These are phyloP conservation scores for Pichia eremophila DNA, from an alignment of 805 yeast genomes.

Conservation along the genomic window DNA sequence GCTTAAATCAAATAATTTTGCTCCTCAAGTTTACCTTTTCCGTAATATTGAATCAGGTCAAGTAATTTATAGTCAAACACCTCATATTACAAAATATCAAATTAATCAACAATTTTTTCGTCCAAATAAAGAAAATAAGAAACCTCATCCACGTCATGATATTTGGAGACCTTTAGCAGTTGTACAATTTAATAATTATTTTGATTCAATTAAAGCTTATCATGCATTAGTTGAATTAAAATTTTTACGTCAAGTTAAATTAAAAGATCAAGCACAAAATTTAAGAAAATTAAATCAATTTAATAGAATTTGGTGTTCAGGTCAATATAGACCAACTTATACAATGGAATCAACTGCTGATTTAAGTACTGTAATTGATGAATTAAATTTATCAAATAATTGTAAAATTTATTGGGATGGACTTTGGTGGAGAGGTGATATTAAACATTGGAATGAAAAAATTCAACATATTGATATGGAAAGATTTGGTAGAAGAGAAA, in stretches of 20 bases:
- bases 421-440: constrained; percentile 80
- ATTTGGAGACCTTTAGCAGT: constrained; percentile 89
- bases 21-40: constrained; percentile 77
- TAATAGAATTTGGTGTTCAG: constrained; percentile 79
- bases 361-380: constrained; percentile 59
- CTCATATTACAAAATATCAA: constrained; percentile 43
- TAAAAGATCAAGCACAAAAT: constrained; percentile 48
- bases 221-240: constrained; percentile 67
- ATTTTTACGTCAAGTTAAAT: constrained; percentile 57
- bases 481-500: constrained; percentile 53
- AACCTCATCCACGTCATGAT: constrained; percentile 73
- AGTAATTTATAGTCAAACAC: constrained; percentile 80
- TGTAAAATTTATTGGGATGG: constrained; percentile 73
- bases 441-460: constrained; percentile 58
- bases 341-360: constrained; percentile 91
- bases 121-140: constrained; percentile 85
- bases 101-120: constrained; percentile 63
- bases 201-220: constrained; percentile 62
- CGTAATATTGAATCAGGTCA: constrained; percentile 85
- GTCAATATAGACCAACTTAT: constrained; percentile 83
- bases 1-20: constrained; percentile 52
- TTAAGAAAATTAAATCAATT: constrained; percentile 65
- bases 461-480: constrained; percentile 55
- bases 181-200: constrained; percentile 52
- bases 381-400: constrained; percentile 31